Percentiles rank a stretch among this genome's conserved stretches.
Evolutionary conservation across 2,329 filamentous ascomycete genomes (phyloP).

Genomic region (Talaromyces sp.): DNA sequence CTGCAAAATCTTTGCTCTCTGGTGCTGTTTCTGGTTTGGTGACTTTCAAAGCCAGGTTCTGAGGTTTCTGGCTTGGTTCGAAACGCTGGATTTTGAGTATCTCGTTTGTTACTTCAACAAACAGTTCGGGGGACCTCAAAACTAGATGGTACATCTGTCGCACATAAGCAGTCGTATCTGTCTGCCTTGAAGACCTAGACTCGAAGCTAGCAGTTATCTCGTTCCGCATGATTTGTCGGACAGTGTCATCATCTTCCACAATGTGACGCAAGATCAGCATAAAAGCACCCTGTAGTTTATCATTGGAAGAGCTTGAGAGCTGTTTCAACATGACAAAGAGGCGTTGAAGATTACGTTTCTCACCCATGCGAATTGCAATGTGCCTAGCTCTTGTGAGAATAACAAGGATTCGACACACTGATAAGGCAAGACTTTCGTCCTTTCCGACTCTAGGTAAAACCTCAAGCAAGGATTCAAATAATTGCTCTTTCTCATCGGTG

Average conservation of each 20-base stretch:
- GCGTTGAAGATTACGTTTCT: slow-evolving; percentile 84
- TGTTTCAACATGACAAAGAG: slow-evolving; percentile 96
- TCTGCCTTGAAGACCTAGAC: slow-evolving; percentile 51
- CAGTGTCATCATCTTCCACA: slow-evolving; percentile 85
- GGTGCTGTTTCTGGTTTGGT: slow-evolving; percentile 34
- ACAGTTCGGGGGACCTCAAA: slow-evolving; percentile 76
- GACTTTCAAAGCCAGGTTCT: slow-evolving; percentile 53
- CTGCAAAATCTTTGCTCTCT: slow-evolving; percentile 26
- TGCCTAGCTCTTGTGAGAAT: slow-evolving; percentile 78
- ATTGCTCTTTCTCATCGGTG: slow-evolving; percentile 61
- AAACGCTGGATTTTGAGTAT: slow-evolving; percentile 71
- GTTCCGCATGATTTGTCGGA: slow-evolving; percentile 86
- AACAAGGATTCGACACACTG: slow-evolving; percentile 76
- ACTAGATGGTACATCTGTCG: slow-evolving; percentile 75
- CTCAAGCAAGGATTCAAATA: slow-evolving; percentile 76
- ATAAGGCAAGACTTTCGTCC: slow-evolving; percentile 78
- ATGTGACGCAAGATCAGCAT: slow-evolving; percentile 88
- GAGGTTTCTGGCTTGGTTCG: slow-evolving; percentile 52
- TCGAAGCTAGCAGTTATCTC: slow-evolving; percentile 82
- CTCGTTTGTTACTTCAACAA: slow-evolving; percentile 83
- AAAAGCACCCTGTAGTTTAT: slow-evolving; percentile 70
- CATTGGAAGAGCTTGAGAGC: slow-evolving; percentile 72
- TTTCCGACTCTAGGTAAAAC: slow-evolving; percentile 84
- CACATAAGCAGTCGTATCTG: slow-evolving; percentile 70
- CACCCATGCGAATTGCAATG: slow-evolving; percentile 71